Percentiles rank a stretch among this genome's conserved stretches.
Conservation (phyloP, 257 asterid species). For the Hygrophila difformis region DNA sequence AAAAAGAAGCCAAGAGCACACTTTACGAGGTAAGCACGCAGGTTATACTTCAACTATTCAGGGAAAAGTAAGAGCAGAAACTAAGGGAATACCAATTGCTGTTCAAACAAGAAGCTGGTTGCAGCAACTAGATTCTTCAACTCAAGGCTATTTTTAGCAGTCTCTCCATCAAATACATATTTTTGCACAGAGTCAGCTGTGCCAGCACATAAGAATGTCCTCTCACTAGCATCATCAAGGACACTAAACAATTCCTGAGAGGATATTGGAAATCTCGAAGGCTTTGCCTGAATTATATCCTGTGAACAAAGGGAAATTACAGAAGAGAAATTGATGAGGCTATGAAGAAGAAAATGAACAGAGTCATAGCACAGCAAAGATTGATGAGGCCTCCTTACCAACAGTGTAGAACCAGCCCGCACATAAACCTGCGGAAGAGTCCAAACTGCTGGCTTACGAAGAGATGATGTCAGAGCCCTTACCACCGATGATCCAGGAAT, state of each 20-base stretch:
- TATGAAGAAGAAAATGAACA: conserved; percentile 9
- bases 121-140: conserved; percentile 77
- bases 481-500: conserved; percentile 54
- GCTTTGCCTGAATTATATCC: conserved; percentile 74
- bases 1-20: too few relatives aligned
- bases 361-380: conserved; percentile 13
- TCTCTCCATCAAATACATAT: conserved; percentile 64
- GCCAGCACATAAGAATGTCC: conserved; percentile 88
- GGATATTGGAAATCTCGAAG: conserved; percentile 56
- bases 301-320: conserved; percentile 27
- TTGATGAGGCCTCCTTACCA: conserved; percentile 42
- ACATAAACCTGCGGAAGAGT: conserved; percentile 62
- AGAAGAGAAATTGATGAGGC: conserved; percentile 12
- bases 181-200: conserved; percentile 71
- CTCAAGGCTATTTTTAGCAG: conserved; percentile 58
- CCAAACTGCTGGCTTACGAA: conserved; percentile 59
- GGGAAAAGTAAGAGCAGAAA: conserved; percentile 4
- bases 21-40: neutral
- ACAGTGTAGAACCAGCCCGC: conserved; percentile 61
- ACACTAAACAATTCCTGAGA: conserved; percentile 65
- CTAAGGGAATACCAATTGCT: conserved; percentile 52
- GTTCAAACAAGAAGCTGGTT: conserved; percentile 77
- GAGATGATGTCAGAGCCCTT: conserved; percentile 44
- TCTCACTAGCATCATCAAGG: conserved; percentile 96
- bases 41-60: conserved; percentile 3